Evolutionary conservation across 1,139 yeast genomes (phyloP), one percentile per base, ranked within the genome.

Genomic region (Scheffersomyces titani): DNA sequence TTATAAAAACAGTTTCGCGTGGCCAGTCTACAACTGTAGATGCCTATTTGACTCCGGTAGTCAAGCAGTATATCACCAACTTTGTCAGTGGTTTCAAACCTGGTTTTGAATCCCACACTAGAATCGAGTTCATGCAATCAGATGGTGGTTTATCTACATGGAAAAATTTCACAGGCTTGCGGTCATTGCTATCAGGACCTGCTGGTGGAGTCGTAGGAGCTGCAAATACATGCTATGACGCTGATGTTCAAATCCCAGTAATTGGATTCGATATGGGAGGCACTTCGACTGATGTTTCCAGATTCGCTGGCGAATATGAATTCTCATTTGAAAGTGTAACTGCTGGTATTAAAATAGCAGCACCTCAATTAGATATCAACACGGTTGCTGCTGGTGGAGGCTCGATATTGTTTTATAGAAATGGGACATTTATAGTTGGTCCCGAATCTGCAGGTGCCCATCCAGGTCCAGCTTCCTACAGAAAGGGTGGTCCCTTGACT

Each of bases 11-110:
- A 49, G 85, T 89, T 30, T 83, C 89, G 16, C 76, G 96, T 58
- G 90, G 92, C 1, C 88, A 88, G 62, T 87, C 92, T 18, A 81
- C 91, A 3, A 84, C 86, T 19, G 92, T 90, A 0, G 94, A 90
- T 71, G 91, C 94, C 1, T 89, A 89, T 66, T 72, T 90, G 58
- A 88, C 93, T 2, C 96, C 96, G 1, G 89, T 86, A 52, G 86
- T 89, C 52, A 78, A 83, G 57, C 78, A 83, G 44, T 89, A 89
- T 67, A 75, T 89, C 50, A 70, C 78, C 44, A 83, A 86, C 19
- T 88, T 90, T 64, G 83, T 86, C 52, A 67, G 78, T 3, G 94
- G 94, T 1, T 78, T 89, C 62, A 73, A 73, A 51, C 84, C 85
- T 47, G 85, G 85, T 1, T 66, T 62, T 50, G 67, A 67, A 47